Evolutionary conservation across 768 basidiomycete genomes (phyloP).

Genomic region (Termitomyces sp.): DNA sequence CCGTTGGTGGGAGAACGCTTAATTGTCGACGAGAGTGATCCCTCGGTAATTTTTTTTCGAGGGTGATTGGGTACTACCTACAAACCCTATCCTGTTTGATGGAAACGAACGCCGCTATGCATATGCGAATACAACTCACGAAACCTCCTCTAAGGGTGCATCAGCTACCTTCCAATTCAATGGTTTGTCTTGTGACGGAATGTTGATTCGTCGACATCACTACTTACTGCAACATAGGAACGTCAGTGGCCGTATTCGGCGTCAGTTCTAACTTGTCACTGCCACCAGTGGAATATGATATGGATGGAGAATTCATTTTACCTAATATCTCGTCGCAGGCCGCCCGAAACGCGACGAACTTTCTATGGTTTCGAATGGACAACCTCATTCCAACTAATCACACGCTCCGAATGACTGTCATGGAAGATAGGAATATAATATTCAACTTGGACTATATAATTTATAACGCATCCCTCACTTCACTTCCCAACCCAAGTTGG

Average conservation of each 20-base stretch:
- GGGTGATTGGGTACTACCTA: neutral
- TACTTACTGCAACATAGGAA: neutral
- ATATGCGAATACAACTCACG: neutral
- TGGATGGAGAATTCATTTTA: neutral
- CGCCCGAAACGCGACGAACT: neutral
- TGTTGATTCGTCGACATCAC: neutral
- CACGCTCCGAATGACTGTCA: neutral
- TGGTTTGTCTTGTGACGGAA: neutral
- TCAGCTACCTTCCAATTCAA: neutral
- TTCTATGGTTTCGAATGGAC: neutral
- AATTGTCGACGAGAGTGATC: neutral
- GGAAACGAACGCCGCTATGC: neutral
- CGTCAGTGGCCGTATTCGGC: neutral
- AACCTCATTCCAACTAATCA: neutral
- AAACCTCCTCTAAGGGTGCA: neutral
- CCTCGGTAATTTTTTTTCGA: neutral
- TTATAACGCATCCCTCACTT: neutral
- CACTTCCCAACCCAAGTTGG: neutral
- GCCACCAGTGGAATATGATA: no score
- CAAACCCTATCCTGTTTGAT: no score
- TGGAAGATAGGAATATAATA: no score
- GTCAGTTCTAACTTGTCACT: no score
- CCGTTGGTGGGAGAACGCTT: neutral
- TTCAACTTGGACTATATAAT: neutral
- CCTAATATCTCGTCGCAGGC: rapidly evolving